Conservation (phyloP, 495 filamentous ascomycete genomes). For the Filosporella fistucella region DNA sequence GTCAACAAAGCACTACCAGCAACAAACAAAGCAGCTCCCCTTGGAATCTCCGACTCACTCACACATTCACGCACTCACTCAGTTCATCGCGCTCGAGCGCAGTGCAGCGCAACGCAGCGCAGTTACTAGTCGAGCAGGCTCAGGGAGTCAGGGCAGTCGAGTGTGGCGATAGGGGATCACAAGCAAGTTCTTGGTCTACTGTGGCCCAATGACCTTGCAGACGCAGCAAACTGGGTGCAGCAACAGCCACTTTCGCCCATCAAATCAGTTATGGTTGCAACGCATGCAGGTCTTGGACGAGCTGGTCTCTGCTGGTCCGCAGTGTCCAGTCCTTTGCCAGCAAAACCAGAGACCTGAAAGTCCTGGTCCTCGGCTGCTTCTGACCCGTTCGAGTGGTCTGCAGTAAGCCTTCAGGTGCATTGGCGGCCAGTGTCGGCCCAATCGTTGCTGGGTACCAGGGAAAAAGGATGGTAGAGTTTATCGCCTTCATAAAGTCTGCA, state of each 20-base stretch:
- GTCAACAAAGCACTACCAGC: slow-evolving; percentile 3
- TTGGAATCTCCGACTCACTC: too few relatives aligned
- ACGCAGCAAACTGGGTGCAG: neutral
- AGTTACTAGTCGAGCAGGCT: too few relatives aligned
- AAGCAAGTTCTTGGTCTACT: slow-evolving; percentile 3
- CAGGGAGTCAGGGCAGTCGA: neutral
- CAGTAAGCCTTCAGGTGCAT: too few relatives aligned
- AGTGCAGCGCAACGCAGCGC: neutral
- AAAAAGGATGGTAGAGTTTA: too few relatives aligned
- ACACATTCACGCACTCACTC: too few relatives aligned
- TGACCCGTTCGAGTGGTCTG: too few relatives aligned
- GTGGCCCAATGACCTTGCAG: slow-evolving; percentile 11
- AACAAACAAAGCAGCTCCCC: slow-evolving; percentile 1
- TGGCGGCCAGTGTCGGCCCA: neutral
- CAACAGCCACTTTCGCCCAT: neutral
- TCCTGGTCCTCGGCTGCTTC: too few relatives aligned
- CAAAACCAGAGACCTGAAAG: too few relatives aligned
- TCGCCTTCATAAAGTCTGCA: neutral
- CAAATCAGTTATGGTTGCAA: too few relatives aligned
- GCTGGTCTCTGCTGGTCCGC: too few relatives aligned
- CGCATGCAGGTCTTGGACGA: neutral
- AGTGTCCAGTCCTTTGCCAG: too few relatives aligned
- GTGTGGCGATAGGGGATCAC: slow-evolving; percentile 10
- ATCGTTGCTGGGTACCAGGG: neutral
- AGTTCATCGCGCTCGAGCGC: too few relatives aligned